Evolutionary conservation across 139 green algal species (phyloP), one percentile per base, ranked within the genome.

Genomic region (Pseudopediastrum boryanum): DNA sequence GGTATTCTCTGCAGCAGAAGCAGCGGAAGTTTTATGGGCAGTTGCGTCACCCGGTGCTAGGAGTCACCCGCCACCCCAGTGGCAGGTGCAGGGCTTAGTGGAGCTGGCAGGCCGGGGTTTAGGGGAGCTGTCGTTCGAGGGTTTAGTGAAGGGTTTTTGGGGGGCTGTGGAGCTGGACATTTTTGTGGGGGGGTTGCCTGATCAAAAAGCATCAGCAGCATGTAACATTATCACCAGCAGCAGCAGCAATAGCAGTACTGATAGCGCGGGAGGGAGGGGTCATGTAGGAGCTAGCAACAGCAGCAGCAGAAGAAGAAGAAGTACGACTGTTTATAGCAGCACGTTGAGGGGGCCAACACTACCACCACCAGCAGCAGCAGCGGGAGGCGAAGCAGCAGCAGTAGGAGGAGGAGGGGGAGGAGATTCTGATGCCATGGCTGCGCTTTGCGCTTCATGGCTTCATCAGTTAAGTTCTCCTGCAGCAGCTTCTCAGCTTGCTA

Each of bases 301-400:
- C 35, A 63, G 10, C 54, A 39, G 54, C 58, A 79, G 72, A 58
- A 71, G 58, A 29, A 50, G 58, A 42, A 79, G 72, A 16, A 78
- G 42, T 41, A 33, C 3, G 9, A 25, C 10, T 25, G 23, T 16
- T 48, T 25, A 25, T 16, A 68, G 61, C 63, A 71, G 63, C 63
- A 71, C 19, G 48, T 19, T 19, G 33, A 19, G 19, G 56, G 31
- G 39, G 46, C 2, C 71, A 68, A 54, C 64, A 51, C 25, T 56
- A 12, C 8, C n/a, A 41, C 5, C 33, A 35, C 33, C 59, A 27
- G 59, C 59, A 68, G 59, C 59, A 41, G 16, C 59, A 27, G 27
- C 59, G 21, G 68, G 39, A 31, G 31, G 6, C 6, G 5, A 39
- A 56, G 39, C 39, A 72, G 52, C 68, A 64, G 29, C 23, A 58